A percentile compares a stretch with the other conserved stretches of the same genome.
Conservation (phyloP, 257 asterid species). For the Solanum chiquidenum region DNA sequence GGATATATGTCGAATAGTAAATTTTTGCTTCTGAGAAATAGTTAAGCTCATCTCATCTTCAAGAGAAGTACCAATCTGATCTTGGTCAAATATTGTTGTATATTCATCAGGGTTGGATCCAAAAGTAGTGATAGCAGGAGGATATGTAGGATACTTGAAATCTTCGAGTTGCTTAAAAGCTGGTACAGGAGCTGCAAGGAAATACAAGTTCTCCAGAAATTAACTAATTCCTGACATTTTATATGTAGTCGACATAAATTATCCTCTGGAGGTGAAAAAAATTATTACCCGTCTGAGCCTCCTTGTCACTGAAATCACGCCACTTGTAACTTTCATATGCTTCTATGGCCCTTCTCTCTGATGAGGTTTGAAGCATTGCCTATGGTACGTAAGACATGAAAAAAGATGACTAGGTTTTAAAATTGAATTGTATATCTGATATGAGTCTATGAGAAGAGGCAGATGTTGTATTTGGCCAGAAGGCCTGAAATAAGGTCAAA, state of each 20-base stretch:
- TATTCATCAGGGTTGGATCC: slow-evolving; percentile 24
- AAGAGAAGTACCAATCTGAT: slow-evolving; percentile 30
- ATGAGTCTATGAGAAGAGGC: neutral
- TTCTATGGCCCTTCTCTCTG: neutral
- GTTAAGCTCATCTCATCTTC: slow-evolving; percentile 42
- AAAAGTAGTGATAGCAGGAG: slow-evolving; percentile 23
- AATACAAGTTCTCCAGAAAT: slow-evolving; percentile 10
- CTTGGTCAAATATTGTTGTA: slow-evolving; percentile 44
- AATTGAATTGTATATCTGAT: neutral
- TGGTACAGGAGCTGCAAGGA: slow-evolving; percentile 31
- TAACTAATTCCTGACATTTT: neutral
- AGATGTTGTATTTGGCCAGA: neutral
- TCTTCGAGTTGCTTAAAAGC: slow-evolving; percentile 29
- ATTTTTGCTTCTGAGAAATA: slow-evolving; percentile 62
- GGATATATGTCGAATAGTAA: slow-evolving; percentile 65
- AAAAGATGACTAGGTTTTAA: neutral
- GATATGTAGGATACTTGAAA: slow-evolving; percentile 23
- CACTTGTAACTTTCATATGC: slow-evolving; percentile 11
- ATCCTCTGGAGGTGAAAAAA: neutral
- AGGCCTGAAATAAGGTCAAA: neutral
- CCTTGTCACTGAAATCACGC: slow-evolving; percentile 18
- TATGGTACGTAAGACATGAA: slow-evolving; percentile 3
- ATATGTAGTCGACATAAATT: neutral
- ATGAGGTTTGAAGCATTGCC: slow-evolving; percentile 12
- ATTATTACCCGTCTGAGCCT: slow-evolving; percentile 37